Evolutionary conservation across 495 filamentous ascomycete species (phyloP), one percentile per base, ranked within the genome.

Genomic region (Penicillium odoratum): DNA sequence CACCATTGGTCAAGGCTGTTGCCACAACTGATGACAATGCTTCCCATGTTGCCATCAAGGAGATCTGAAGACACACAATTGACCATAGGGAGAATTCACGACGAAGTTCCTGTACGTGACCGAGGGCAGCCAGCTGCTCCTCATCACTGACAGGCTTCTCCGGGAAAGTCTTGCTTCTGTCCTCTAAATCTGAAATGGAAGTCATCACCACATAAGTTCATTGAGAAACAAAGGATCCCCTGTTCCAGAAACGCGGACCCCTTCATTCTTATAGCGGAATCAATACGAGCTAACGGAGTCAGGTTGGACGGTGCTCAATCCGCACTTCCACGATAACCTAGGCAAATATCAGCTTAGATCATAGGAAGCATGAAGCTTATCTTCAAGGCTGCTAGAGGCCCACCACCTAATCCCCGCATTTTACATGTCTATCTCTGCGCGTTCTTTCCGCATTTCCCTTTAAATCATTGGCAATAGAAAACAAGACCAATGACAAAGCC

Each of bases 41-140:
- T 57, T 74, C 69, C 71, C 67, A 72, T 10, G 70, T 70, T 26
- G 64, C 70, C 69, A 73, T 71, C 58, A 74, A 61, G 4, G 60
- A 68, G 5, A 68, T 66, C n/a, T 68, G 63, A 15, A 68, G 57
- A 51, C 62, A 62, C 3, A 68, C 59, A 15, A 67, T 66, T 2
- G 65, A 68, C 65, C 65, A 68, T 30, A 66, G 15, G 9, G 64
- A 68, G 47, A 66, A 68, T 18, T 58, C 65, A 34, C 65, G 63
- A 33, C 65, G 65, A 7, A 68, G 62, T n/a, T 68, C 65, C 52
- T 65, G 65, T n/a, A 66, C 58, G 52, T 67, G 64, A 29, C 64
- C 64, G 30, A 67, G 53, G 15, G 64, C 58, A 31, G 64, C 61
- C 46, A 67, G 51, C 56, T 67, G 61, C 13, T 65, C 65, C 48